Evolutionary conservation across 768 basidiomycete genomes (phyloP).

Genomic region (Ramaria rubella): DNA sequence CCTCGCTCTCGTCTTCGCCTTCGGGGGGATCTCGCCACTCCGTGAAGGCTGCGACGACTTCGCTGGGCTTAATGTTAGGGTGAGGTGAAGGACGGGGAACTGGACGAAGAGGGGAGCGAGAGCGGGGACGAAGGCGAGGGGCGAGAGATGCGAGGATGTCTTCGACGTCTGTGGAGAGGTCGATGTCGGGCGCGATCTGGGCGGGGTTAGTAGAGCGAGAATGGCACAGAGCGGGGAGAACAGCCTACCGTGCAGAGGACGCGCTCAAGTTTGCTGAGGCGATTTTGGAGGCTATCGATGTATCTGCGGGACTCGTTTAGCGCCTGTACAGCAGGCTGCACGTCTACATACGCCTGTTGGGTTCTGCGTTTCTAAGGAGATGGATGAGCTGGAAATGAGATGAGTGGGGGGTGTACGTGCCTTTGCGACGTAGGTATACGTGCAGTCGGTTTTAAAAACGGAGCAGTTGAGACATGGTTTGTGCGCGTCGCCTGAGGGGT

Average conservation of each 20-base stretch:
- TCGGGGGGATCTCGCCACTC: not conserved
- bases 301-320: not conserved
- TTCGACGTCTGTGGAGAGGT: constrained; percentile 57
- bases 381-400: not conserved
- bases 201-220: not conserved
- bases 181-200: constrained; percentile 57
- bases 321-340: not conserved
- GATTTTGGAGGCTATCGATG: not conserved
- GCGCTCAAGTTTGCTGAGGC: not conserved
- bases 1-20: not conserved
- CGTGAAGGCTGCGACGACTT: not conserved
- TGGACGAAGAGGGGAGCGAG: constrained; percentile 10
- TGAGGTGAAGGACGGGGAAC: not conserved
- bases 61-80: not conserved
- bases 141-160: constrained; percentile 34
- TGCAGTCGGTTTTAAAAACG: constrained; percentile 1
- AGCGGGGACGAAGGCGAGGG: constrained; percentile 7
- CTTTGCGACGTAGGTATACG: not conserved
- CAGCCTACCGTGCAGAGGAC: not conserved
- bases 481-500: not conserved
- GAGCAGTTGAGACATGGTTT: not conserved
- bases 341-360: not conserved
- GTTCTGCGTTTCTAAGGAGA: constrained; percentile 3
- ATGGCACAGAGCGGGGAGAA: not conserved
- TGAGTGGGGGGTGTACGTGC: not conserved